Conservation (phyloP, 805 yeast genomes). For the Suhomyces canberraensis region DNA sequence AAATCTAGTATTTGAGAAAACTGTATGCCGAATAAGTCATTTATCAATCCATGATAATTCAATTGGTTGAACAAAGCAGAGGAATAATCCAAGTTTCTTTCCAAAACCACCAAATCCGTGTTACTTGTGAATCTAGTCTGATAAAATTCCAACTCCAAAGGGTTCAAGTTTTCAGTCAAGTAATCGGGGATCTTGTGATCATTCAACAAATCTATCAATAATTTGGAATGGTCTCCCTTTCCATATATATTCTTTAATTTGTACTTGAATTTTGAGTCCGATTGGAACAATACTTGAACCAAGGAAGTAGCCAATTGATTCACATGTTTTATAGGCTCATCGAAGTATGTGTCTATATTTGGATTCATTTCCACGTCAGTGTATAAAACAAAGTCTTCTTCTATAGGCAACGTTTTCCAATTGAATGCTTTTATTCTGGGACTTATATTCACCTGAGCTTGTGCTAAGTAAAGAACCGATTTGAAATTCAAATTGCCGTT, state of each 20-base stretch:
- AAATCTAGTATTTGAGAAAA: conserved; percentile 12
- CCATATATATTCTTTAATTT: conserved; percentile 55
- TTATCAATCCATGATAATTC: conserved; percentile 78
- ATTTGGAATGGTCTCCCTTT: conserved; percentile 56
- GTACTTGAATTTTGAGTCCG: conserved; percentile 18
- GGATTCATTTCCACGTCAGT: conserved; percentile 26
- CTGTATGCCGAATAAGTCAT: conserved; percentile 60
- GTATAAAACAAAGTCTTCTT: conserved; percentile 39
- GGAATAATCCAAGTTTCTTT: conserved; percentile 70
- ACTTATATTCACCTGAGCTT: conserved; percentile 16
- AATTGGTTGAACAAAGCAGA: conserved; percentile 73
- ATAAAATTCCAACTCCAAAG: conserved; percentile 38
- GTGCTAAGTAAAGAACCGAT: neutral
- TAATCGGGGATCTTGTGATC: conserved; percentile 34
- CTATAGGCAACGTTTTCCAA: conserved; percentile 46
- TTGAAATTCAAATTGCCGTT: conserved; percentile 8
- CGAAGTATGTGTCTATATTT: conserved; percentile 39
- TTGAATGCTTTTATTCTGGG: conserved; percentile 41
- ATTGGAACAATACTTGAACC: conserved; percentile 42
- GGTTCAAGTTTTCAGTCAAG: conserved; percentile 32
- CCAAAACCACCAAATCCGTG: conserved; percentile 73
- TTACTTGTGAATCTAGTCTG: conserved; percentile 40
- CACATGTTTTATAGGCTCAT: conserved; percentile 45
- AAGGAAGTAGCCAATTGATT: conserved; percentile 49
- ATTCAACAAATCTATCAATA: conserved; percentile 42